Evolutionary conservation across 129 eudicot species (phyloP).

Genomic region (Tagetes erecta): DNA sequence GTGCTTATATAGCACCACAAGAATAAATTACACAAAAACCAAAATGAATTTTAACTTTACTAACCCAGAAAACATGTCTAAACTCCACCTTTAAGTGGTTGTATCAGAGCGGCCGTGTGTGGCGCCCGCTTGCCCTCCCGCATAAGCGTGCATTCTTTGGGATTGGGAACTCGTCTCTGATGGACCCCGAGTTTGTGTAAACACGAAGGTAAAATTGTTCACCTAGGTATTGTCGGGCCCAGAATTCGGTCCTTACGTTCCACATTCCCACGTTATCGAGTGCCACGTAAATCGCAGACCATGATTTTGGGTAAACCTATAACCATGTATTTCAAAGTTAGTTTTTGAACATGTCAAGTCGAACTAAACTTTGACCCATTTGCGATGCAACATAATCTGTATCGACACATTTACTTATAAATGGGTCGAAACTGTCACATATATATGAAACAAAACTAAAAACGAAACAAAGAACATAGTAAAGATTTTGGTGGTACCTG

Average conservation of each 20-base stretch:
- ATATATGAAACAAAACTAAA: not conserved
- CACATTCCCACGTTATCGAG: constrained; percentile 98
- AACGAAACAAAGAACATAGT: not conserved
- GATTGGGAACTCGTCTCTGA: constrained; percentile 87
- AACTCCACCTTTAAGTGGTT: not conserved
- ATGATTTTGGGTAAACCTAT: constrained; percentile 87
- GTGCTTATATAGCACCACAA: constrained; percentile 61
- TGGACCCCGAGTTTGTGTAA: constrained; percentile 65
- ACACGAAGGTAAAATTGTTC: constrained; percentile 86
- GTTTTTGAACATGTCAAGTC: not conserved
- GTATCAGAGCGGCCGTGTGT: constrained; percentile 69
- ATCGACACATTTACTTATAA: constrained; percentile 1
- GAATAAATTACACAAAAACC: constrained; percentile 37
- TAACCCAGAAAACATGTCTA: constrained; percentile 23
- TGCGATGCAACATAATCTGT: not conserved
- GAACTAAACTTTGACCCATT: not conserved
- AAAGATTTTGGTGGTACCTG: constrained; percentile 55
- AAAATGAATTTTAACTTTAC: constrained; percentile 36
- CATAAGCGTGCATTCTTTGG: constrained; percentile 87
- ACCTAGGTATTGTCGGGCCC: constrained; percentile 94
- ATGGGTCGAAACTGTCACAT: not conserved
- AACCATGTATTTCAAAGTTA: not conserved
- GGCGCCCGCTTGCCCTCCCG: constrained; percentile 79
- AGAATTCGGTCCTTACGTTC: constrained; percentile 78
- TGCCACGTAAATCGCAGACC: constrained; percentile 79